Conservation (phyloP, 202 grass and related monocot species). For the Bolboschoenoplectus hybrid region DNA sequence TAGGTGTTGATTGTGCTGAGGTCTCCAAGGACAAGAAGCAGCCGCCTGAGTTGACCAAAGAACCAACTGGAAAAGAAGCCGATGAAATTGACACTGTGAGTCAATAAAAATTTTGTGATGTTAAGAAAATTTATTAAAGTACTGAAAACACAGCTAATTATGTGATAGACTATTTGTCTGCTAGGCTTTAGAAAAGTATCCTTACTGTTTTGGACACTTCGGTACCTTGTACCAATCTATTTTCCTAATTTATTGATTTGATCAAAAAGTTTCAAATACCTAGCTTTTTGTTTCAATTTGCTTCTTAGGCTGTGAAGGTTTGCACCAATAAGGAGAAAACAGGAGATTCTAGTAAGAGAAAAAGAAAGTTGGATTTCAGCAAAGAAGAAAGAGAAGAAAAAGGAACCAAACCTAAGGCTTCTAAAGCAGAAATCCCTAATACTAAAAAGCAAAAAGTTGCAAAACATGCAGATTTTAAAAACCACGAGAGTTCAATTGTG, state of each 20-base stretch:
- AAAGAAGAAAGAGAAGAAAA: constrained; percentile 26
- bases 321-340: background rate
- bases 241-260: background rate
- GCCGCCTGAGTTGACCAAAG: background rate
- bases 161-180: constrained; percentile 9
- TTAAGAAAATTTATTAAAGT: background rate
- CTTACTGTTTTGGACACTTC: background rate
- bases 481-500: background rate
- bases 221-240: background rate
- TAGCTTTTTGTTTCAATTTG: constrained; percentile 44
- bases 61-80: background rate
- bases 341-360: constrained; percentile 26
- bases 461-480: constrained; percentile 19
- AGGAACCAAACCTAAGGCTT: constrained; percentile 30
- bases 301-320: constrained; percentile 8
- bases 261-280: constrained; percentile 14
- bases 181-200: constrained; percentile 29
- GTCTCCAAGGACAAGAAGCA: background rate
- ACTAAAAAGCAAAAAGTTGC: constrained; percentile 37
- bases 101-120: background rate
- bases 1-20: constrained; percentile 9
- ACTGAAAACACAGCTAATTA: background rate
- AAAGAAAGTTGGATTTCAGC: constrained; percentile 43
- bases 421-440: constrained; percentile 39
- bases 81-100: constrained; percentile 23